These are phyloP conservation scores for Tubosaeta sp. DNA, from an alignment of 768 basidiomycete species.

Conservation along the genomic window DNA sequence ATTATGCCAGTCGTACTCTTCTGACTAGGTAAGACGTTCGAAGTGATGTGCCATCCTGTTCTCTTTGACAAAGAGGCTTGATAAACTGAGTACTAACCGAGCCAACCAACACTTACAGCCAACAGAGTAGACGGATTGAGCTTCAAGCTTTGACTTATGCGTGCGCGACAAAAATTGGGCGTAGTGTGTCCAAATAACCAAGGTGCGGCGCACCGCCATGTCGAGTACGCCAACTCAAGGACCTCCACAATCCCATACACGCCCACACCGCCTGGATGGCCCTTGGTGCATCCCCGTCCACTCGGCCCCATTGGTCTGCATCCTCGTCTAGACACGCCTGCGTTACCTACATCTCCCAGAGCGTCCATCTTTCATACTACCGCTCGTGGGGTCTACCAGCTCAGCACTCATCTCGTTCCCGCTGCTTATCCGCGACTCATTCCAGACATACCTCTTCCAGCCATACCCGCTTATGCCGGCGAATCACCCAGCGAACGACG, in stretches of 20 bases:
- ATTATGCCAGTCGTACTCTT: no score
- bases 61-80: no score
- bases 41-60: no score
- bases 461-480: slow-evolving; percentile 13
- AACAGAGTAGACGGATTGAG: no score
- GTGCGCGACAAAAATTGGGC: no score
- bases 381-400: slow-evolving; percentile 13
- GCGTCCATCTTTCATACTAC: slow-evolving; percentile 17
- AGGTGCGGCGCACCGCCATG: background rate
- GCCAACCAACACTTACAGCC: no score
- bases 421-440: slow-evolving; percentile 26
- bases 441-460: slow-evolving; percentile 23
- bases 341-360: slow-evolving; percentile 20
- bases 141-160: no score
- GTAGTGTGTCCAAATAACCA: no score
- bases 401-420: slow-evolving; percentile 2
- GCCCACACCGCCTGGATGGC: slow-evolving; percentile 16
- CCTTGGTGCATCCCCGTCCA: slow-evolving; percentile 17
- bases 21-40: no score
- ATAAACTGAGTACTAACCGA: no score
- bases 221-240: background rate
- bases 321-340: slow-evolving; percentile 12
- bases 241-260: slow-evolving; percentile 19
- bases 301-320: slow-evolving; percentile 8
- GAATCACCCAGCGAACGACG: slow-evolving; percentile 9